phyloP scores from a whole-genome alignment of 1,284 basidiomycete genomes.

The Trametes hirsuta region DNA sequence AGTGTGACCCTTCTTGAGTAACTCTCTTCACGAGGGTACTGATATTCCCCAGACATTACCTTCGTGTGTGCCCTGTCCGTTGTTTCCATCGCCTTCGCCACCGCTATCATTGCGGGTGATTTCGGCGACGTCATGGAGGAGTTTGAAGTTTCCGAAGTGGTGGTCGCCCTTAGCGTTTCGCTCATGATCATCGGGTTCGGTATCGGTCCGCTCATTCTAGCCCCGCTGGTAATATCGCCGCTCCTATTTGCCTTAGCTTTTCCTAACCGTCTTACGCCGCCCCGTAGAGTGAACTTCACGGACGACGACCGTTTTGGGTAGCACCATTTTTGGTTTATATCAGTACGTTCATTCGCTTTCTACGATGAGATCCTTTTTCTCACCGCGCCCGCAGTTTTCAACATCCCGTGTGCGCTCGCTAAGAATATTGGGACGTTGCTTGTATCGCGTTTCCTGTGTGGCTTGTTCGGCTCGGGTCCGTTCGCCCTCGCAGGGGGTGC shows the following conservation, averaged over 20 bases:
- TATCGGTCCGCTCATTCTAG: constrained; percentile 47
- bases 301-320: constrained; percentile 58
- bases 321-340: constrained; percentile 49
- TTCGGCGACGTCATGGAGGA: constrained; percentile 40
- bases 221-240: constrained; percentile 27
- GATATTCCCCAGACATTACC: constrained; percentile 37
- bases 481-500: constrained; percentile 65
- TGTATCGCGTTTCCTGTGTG: constrained; percentile 67
- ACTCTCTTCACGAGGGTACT: constrained; percentile 33
- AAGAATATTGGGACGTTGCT: constrained; percentile 69
- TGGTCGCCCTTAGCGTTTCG: constrained; percentile 45
- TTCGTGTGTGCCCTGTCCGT: constrained; percentile 28
- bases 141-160: constrained; percentile 53
- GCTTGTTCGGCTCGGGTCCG: constrained; percentile 70
- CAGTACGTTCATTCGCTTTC: constrained; percentile 26
- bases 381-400: constrained; percentile 23
- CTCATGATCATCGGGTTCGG: constrained; percentile 62
- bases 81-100: constrained; percentile 55
- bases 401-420: constrained; percentile 46
- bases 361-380: not conserved
- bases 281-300: constrained; percentile 54
- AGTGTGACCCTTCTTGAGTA: constrained; percentile 8
- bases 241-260: not conserved
- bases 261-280: constrained; percentile 20
- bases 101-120: constrained; percentile 57